Evolutionary conservation across 192 early-diverging fungal genomes (phyloP), one percentile per base, ranked within the genome.

Genomic region (Umbelopsis sp.): DNA sequence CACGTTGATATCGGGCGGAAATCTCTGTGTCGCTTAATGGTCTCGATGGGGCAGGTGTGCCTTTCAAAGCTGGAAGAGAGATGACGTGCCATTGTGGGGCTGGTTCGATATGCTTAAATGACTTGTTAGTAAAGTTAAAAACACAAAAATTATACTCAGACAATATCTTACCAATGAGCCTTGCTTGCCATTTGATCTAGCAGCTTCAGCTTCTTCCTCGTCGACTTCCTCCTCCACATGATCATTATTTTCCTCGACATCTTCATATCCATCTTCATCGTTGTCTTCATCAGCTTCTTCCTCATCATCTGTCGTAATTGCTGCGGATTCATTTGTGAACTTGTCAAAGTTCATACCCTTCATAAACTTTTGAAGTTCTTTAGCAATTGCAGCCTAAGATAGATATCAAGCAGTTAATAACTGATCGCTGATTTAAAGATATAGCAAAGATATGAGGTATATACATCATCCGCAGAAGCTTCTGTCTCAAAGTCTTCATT

Each of bases 301-400:
- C 22, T 74, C 69, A n/a, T 53, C 55, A 6, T 66, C 47, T 13
- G 13, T 23, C 22, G 46, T 61, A 15, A 70, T 53, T 10, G 55
- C 33, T 44, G 69, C 67, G 12, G 27, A 27, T 13, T 68, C 71
- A 35, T 69, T 49, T 23, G 51, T 65, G 23, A 58, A 53, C 25
- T 52, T 22, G 35, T 53, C 35, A 23, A 80, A 75, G 13, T 74
- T 70, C 33, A 80, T 74, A 27, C 53, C 69, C 9, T 69, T 75
- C 46, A 80, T 74, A 52, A 80, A 80, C 12, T 44, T 72, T 37
- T 67, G 25, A 20, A 80, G 45, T 61, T 80, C 78, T n/a, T 75
- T 64, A 20, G 50, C 53, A 50, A 80, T 61, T 6, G 46, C 18
- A 20, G 52, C 49, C 76, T 78, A 50, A n/a, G 25, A 69, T 6